These are phyloP conservation scores for Gynostemma pentaphyllum DNA, from an alignment of 306 rosid species.

Conservation along the genomic window DNA sequence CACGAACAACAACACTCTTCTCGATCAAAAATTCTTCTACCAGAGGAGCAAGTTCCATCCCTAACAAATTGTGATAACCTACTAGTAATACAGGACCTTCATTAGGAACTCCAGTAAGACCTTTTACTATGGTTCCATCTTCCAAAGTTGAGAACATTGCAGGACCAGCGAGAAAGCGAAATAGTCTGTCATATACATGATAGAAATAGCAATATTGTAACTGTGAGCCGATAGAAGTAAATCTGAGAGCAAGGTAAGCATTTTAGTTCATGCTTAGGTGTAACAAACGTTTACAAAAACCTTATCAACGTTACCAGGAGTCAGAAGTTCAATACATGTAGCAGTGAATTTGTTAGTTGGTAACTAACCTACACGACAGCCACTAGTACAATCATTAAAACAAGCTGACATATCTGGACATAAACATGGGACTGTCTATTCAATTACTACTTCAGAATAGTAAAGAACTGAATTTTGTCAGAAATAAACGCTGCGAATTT, in stretches of 20 bases:
- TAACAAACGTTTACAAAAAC: too few species aligned
- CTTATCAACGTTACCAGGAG: too few species aligned
- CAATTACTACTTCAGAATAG: too few species aligned
- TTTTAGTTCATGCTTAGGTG: constrained; percentile 1
- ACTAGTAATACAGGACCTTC: constrained; percentile 85
- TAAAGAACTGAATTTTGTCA: too few species aligned
- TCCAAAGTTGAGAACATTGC: constrained; percentile 68
- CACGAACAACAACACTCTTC: constrained; percentile 54
- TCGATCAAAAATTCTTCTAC: constrained; percentile 45
- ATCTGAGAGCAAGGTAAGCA: neutral
- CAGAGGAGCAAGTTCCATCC: constrained; percentile 46
- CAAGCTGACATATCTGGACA: too few species aligned
- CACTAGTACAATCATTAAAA: too few species aligned
- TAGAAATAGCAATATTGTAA: neutral
- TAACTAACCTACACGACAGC: too few species aligned
- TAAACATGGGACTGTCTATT: too few species aligned
- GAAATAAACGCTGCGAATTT: too few species aligned
- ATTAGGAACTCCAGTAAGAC: constrained; percentile 78
- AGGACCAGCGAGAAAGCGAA: constrained; percentile 49
- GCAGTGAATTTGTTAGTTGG: too few species aligned
- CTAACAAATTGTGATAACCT: constrained; percentile 78
- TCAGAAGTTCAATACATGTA: too few species aligned
- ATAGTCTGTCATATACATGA: constrained; percentile 29
- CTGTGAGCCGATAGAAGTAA: constrained; percentile 1
- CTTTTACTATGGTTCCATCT: constrained; percentile 73